phyloP scores from a whole-genome alignment of 305 asterid genomes.

The Solanum aculeatissimum region DNA sequence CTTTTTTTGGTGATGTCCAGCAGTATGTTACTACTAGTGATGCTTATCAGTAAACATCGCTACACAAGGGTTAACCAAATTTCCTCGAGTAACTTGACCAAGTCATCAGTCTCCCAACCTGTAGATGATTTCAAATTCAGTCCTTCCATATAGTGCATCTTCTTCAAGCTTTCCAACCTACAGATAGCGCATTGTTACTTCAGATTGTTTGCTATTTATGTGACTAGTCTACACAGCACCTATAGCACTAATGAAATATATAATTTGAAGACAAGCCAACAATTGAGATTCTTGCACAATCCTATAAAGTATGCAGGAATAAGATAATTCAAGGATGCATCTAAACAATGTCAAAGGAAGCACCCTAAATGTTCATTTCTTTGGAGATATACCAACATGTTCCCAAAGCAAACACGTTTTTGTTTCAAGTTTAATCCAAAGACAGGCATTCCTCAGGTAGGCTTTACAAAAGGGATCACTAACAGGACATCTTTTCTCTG shows the following conservation, averaged over 20 bases:
- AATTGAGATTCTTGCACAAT: background rate
- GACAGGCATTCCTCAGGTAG: background rate
- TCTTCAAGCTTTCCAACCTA: slow-evolving; percentile 67
- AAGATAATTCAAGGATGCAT: background rate
- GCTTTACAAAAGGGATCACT: background rate
- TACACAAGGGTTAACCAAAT: background rate
- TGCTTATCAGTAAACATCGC: background rate
- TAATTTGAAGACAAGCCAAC: background rate
- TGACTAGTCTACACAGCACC: background rate
- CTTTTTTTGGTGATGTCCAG: background rate
- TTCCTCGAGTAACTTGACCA: slow-evolving; percentile 46
- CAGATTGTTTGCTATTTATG: background rate
- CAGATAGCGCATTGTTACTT: background rate
- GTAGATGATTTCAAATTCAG: slow-evolving; percentile 58
- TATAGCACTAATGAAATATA: background rate
- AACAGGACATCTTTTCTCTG: background rate
- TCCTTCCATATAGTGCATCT: slow-evolving; percentile 57
- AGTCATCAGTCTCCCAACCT: slow-evolving; percentile 41
- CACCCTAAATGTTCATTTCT: background rate
- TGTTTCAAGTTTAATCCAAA: background rate
- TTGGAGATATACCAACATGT: background rate
- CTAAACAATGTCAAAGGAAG: background rate
- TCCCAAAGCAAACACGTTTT: background rate
- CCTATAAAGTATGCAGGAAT: background rate
- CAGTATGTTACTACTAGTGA: background rate